Evolutionary conservation across 1,284 basidiomycete genomes (phyloP).

Genomic region (Meira miltonrushii): DNA sequence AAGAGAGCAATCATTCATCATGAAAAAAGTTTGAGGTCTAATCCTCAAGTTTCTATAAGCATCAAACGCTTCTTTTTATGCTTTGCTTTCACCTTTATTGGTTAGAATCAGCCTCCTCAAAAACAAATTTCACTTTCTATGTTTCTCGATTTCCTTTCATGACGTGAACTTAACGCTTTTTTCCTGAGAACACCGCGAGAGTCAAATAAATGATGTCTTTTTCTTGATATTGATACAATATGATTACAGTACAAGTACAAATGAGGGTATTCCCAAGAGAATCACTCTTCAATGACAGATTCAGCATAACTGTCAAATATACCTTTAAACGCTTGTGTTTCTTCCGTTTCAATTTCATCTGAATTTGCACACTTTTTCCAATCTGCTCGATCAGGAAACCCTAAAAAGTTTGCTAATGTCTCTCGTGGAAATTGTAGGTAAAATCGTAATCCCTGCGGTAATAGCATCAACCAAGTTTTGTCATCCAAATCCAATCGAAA

Average conservation of each 20-base stretch:
- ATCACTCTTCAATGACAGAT: conserved; percentile 9
- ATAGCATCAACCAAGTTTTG: conserved; percentile 19
- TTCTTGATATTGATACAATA: too few relatives aligned
- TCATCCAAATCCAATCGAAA: conserved; percentile 21
- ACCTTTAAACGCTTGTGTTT: conserved; percentile 22
- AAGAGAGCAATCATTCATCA: too few relatives aligned
- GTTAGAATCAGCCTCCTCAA: too few relatives aligned
- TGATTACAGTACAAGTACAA: conserved; percentile 2
- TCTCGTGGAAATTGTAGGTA: conserved; percentile 23
- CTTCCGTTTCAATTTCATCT: conserved; percentile 19
- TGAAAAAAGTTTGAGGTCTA: too few relatives aligned
- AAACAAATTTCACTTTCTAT: too few relatives aligned
- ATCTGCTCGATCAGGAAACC: conserved; percentile 33
- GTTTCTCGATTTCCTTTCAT: too few relatives aligned
- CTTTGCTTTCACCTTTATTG: too few relatives aligned
- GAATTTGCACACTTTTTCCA: conserved; percentile 32
- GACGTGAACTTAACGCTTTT: too few relatives aligned
- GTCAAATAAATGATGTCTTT: too few relatives aligned
- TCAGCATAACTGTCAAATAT: conserved; percentile 14
- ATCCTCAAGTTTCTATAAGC: too few relatives aligned
- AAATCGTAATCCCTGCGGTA: conserved; percentile 13
- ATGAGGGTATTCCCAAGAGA: not conserved
- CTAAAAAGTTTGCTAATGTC: conserved; percentile 28
- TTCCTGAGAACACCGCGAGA: too few relatives aligned
- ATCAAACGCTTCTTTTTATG: too few relatives aligned